Percentiles rank a stretch among this genome's conserved stretches.
phyloP scores from a whole-genome alignment of 2,329 filamentous ascomycete genomes.

The Acrocalymma vagum region DNA sequence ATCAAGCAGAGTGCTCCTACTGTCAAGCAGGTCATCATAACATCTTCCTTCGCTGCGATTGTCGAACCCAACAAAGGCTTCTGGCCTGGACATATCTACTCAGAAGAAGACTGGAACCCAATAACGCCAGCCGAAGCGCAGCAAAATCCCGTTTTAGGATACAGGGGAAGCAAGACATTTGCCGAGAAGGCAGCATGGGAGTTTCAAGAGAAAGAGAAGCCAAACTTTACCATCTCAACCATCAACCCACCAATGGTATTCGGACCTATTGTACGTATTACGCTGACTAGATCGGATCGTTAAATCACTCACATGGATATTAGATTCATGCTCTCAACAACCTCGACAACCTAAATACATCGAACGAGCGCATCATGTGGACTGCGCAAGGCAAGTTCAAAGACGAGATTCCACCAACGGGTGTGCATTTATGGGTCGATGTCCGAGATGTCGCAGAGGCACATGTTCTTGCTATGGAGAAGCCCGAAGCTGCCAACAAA shows the following conservation, averaged over 20 bases:
- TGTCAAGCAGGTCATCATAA: slow-evolving; percentile 78
- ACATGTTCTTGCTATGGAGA: slow-evolving; percentile 67
- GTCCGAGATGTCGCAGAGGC: slow-evolving; percentile 67
- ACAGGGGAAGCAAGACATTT: slow-evolving; percentile 69
- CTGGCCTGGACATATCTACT: slow-evolving; percentile 59
- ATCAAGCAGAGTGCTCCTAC: slow-evolving; percentile 68
- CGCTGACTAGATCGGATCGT: neutral
- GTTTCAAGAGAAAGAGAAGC: slow-evolving; percentile 60
- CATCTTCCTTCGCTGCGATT: slow-evolving; percentile 74
- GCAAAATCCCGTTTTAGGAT: slow-evolving; percentile 53
- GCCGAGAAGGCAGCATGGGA: slow-evolving; percentile 65
- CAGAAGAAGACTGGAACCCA: slow-evolving; percentile 66
- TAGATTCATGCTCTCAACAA: slow-evolving; percentile 66
- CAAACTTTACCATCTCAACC: slow-evolving; percentile 58
- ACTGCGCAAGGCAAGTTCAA: slow-evolving; percentile 70
- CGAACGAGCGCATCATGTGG: slow-evolving; percentile 72
- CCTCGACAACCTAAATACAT: slow-evolving; percentile 74
- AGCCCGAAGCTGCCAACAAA: slow-evolving; percentile 66
- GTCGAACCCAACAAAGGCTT: slow-evolving; percentile 63
- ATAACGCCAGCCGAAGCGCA: slow-evolving; percentile 61
- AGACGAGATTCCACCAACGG: slow-evolving; percentile 65
- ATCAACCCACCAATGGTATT: slow-evolving; percentile 61
- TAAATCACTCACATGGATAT: slow-evolving; percentile 16
- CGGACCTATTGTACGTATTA: slow-evolving; percentile 55
- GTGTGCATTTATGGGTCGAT: slow-evolving; percentile 59